phyloP scores from a whole-genome alignment of 1,284 basidiomycete species.

The Tilletia horrida region DNA sequence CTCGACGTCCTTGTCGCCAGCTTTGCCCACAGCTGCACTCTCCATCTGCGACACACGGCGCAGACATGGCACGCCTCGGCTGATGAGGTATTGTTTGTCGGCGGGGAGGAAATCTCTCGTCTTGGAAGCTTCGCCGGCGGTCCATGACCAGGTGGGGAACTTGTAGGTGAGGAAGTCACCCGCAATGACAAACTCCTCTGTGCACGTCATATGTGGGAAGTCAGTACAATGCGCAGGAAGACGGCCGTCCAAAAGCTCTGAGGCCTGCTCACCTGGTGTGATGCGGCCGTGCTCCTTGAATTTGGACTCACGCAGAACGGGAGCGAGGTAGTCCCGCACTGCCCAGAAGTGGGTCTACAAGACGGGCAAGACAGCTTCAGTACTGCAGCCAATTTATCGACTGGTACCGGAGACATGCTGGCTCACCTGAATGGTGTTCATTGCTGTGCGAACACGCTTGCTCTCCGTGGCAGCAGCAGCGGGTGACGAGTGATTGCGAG shows the following conservation, averaged over 20 bases:
- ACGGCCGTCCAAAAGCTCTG: neutral
- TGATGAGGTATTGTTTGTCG: constrained; percentile 92
- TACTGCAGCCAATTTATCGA: too few relatives aligned
- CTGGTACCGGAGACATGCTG: neutral
- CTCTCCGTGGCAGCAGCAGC: too few relatives aligned
- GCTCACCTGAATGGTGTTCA: constrained; percentile 27
- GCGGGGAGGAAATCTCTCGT: constrained; percentile 82
- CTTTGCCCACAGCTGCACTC: constrained; percentile 23
- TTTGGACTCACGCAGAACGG: constrained; percentile 93
- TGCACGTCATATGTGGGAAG: neutral
- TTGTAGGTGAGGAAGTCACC: constrained; percentile 53
- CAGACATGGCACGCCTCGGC: constrained; percentile 49
- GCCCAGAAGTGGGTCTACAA: constrained; percentile 85
- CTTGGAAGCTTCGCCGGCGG: constrained; percentile 66
- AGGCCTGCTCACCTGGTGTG: constrained; percentile 71
- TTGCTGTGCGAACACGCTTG: neutral
- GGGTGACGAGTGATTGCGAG: too few relatives aligned
- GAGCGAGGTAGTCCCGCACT: constrained; percentile 91
- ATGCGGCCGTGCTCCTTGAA: constrained; percentile 98
- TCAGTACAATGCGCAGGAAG: neutral
- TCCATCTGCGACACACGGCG: constrained; percentile 47
- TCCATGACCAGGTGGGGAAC: constrained; percentile 54
- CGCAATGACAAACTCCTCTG: constrained; percentile 53
- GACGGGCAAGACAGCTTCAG: neutral
- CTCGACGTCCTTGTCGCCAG: constrained; percentile 33